Evolutionary conservation across 2,329 filamentous ascomycete species (phyloP).

Genomic region (Pseudogymnoascus sp.): DNA sequence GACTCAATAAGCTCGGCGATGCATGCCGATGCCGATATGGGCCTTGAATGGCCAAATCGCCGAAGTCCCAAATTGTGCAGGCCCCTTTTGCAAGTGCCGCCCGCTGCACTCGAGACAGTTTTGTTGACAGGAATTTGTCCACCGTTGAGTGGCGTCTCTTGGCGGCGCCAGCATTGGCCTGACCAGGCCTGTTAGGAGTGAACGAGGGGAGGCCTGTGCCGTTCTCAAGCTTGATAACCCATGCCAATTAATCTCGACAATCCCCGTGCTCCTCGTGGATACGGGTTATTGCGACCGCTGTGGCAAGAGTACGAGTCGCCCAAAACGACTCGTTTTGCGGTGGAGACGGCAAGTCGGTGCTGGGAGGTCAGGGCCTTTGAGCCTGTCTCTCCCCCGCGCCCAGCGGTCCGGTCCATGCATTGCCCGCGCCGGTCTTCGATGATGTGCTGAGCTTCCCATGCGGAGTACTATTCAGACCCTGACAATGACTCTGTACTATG

Average conservation of each 20-base stretch:
- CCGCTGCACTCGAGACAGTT: not conserved
- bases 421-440: not conserved
- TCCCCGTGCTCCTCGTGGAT: constrained; percentile 1
- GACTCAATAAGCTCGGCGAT: not conserved
- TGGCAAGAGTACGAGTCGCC: not conserved
- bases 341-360: not conserved
- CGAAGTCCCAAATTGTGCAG: not conserved
- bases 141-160: constrained; percentile 1
- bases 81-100: constrained; percentile 1
- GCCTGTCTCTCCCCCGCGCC: constrained; percentile 5
- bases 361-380: not conserved
- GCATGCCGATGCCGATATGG: not conserved
- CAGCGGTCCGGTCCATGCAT: not conserved
- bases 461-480: not conserved
- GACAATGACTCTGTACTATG: not conserved
- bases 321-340: not conserved
- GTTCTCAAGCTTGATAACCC: not conserved
- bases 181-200: not conserved
- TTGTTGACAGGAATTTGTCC: constrained; percentile 5
- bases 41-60: not conserved
- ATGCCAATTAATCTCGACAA: constrained; percentile 6
- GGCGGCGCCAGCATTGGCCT: not conserved
- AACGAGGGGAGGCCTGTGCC: not conserved
- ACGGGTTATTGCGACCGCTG: not conserved
- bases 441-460: not conserved